A percentile compares a stretch with the other conserved stretches of the same genome.
These are phyloP conservation scores for Filobasidium floriforme DNA, from an alignment of 768 basidiomycete species.

Conservation along the genomic window DNA sequence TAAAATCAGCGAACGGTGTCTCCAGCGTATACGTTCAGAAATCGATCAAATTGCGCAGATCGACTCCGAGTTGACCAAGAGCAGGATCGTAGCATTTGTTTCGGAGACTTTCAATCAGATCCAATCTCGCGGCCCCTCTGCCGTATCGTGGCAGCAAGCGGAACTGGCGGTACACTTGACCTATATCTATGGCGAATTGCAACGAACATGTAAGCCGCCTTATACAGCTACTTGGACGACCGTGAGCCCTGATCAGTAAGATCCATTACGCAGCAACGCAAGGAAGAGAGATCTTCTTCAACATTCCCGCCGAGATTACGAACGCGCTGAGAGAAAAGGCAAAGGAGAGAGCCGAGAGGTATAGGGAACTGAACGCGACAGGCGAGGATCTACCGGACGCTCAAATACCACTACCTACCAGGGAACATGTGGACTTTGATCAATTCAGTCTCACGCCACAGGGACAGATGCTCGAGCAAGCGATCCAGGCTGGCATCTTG, in stretches of 20 bases:
- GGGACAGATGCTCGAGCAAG: constrained; percentile 77
- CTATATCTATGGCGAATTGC: constrained; percentile 84
- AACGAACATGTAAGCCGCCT: constrained; percentile 57
- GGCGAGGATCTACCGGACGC: constrained; percentile 13
- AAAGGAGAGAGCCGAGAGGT: constrained; percentile 52
- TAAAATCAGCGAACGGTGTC: not conserved
- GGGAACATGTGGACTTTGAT: constrained; percentile 37
- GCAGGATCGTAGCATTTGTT: constrained; percentile 64
- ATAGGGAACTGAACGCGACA: constrained; percentile 5
- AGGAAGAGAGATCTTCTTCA: constrained; percentile 78
- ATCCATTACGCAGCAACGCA: constrained; percentile 52
- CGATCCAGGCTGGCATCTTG: constrained; percentile 74
- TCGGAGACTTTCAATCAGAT: constrained; percentile 67
- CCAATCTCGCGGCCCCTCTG: constrained; percentile 51
- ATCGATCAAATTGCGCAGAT: constrained; percentile 79
- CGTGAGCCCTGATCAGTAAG: not conserved
- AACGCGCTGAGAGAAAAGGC: constrained; percentile 56
- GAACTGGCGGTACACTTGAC: constrained; percentile 90
- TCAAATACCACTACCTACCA: not conserved
- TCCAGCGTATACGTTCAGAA: constrained; percentile 72
- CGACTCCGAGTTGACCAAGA: constrained; percentile 76
- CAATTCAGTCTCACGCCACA: constrained; percentile 74
- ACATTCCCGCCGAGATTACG: constrained; percentile 60
- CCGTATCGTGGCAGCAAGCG: constrained; percentile 80
- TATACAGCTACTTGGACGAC: not conserved